Evolutionary conservation across 331 rosid genomes (phyloP).

Genomic region (Prunus yedoensis): DNA sequence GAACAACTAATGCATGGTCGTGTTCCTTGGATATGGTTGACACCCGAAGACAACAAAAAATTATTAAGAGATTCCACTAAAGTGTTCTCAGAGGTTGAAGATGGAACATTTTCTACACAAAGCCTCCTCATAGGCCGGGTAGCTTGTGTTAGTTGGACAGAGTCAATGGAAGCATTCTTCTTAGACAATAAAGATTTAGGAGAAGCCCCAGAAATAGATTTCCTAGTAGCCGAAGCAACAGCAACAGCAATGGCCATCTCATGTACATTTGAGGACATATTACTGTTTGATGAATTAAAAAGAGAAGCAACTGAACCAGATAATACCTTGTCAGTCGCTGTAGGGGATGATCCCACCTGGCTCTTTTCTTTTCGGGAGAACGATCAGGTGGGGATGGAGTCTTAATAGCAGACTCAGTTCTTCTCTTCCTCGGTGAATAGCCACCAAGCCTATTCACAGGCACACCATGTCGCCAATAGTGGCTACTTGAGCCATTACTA

Average conservation of each 20-base stretch:
- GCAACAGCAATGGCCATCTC: constrained; percentile 43
- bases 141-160: constrained; percentile 87
- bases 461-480: constrained; percentile 53
- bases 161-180: constrained; percentile 57
- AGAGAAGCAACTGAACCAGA: constrained; percentile 43
- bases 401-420: constrained; percentile 69
- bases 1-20: constrained; percentile 82
- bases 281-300: constrained; percentile 47
- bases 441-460: constrained; percentile 88
- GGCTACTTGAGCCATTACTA: constrained; percentile 65
- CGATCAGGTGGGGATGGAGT: constrained; percentile 76
- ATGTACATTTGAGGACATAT: constrained; percentile 39
- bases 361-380: constrained; percentile 69
- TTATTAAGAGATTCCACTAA: constrained; percentile 71
- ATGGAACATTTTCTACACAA: constrained; percentile 81
- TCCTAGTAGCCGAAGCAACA: constrained; percentile 41
- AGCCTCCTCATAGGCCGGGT: constrained; percentile 94
- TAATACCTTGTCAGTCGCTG: constrained; percentile 43
- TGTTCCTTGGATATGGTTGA: constrained; percentile 64
- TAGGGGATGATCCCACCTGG: constrained; percentile 81
- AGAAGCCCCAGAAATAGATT: constrained; percentile 38
- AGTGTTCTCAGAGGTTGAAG: constrained; percentile 73
- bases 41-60: constrained; percentile 58
- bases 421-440: constrained; percentile 95
- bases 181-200: constrained; percentile 39